Evolutionary conservation across 2,329 filamentous ascomycete species (phyloP).

Genomic region (Pseudogymnoascus sp.): DNA sequence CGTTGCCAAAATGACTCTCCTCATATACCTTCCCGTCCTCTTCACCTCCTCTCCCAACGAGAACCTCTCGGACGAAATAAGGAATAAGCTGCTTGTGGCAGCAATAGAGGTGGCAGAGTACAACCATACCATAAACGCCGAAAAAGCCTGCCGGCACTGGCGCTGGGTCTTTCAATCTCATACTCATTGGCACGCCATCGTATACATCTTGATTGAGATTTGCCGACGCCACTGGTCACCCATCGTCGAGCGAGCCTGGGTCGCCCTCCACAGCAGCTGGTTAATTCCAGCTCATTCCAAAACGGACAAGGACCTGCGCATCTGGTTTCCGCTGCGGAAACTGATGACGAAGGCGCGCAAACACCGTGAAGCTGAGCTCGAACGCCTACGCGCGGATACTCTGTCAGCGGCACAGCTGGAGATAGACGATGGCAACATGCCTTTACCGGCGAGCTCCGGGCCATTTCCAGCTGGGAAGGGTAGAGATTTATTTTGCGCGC

Average conservation of each 20-base stretch:
- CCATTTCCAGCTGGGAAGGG: conserved; percentile 19
- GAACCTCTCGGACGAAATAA: conserved; percentile 32
- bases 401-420: conserved; percentile 21
- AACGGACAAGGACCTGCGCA: background rate
- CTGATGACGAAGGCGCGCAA: conserved; percentile 17
- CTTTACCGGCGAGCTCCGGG: conserved; percentile 26
- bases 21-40: conserved; percentile 46
- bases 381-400: conserved; percentile 25
- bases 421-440: conserved; percentile 18
- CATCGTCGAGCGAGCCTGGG: conserved; percentile 17
- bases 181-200: background rate
- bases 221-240: conserved; percentile 11
- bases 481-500: conserved; percentile 22
- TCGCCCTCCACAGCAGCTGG: conserved; percentile 9
- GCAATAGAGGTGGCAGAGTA: conserved; percentile 50
- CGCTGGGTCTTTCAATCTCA: background rate
- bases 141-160: conserved; percentile 36
- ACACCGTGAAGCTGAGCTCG: conserved; percentile 30
- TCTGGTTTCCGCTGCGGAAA: conserved; percentile 15
- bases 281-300: background rate
- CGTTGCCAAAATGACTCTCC: conserved; percentile 46
- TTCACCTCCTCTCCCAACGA: conserved; percentile 36
- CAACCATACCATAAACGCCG: conserved; percentile 48
- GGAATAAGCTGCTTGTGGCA: conserved; percentile 40
- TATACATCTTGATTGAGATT: background rate